Base-by-base conservation (phyloP, 2,329 filamentous ascomycete species). In the Westerdykella ornata region DNA sequence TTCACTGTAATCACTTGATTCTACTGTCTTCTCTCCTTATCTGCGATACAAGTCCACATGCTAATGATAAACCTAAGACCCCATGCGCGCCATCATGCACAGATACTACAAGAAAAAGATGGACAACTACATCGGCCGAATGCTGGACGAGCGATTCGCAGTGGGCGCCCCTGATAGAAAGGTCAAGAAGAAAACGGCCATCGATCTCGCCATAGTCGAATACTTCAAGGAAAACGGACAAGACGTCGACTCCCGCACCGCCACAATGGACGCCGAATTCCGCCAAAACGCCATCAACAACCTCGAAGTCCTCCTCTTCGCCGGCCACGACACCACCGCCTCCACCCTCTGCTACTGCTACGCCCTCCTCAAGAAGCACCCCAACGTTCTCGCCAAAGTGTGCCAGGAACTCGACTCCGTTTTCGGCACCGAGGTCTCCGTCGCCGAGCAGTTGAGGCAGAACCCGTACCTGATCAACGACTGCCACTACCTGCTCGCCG, bases 161-260 rank as follows among this genome's bases (percentile, higher is more conserved):
- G 30, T 33, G 8, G 8, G n/a, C 3, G 6, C 30, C 4, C 9
- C 30, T 13, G 30, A 33, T n/a, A 14, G n/a, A 33, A 54, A 49
- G 33, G 62, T 59, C 45, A 50, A 41, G 32, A 46, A 45, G 32
- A 68, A 63, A 43, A 56, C 59, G n/a, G 56, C 66, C 16, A 63
- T 70, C 38, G 66, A 69, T 41, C 57, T 69, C 1, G 66, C 67
- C 0, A 53, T 70, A 0, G 56, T 67, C 31, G 53, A 59, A 4
- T 69, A 67, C 38, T 55, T 66, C 30, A 67, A 67, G 41, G 64
- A 68, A 29, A 43, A 29, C 9, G 51, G 54, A 2, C 39, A 49
- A 37, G 46, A 51, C 26, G 38, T 47, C 15, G 48, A 49, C 17
- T 33, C 47, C 3, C 37, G 42, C 17, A 42, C 41, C 7, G 39